Conservation (phyloP, 805 yeast genomes). For the Ogataea zsoltii region DNA sequence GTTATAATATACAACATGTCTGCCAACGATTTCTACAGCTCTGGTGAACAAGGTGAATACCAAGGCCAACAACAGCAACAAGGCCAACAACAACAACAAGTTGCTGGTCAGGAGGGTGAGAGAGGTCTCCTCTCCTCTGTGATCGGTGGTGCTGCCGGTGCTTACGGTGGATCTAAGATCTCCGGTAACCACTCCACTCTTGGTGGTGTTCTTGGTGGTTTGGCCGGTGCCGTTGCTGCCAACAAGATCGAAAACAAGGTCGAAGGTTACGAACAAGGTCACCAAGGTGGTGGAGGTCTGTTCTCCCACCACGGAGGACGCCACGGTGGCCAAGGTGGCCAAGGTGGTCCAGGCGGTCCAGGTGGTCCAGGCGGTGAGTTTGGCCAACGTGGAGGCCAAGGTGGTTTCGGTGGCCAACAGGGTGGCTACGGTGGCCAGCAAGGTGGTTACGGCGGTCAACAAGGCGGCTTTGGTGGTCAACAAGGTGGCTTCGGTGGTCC, state of each 20-base stretch:
- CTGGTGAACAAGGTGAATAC: conserved; percentile 42
- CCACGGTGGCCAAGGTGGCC: conserved; percentile 12
- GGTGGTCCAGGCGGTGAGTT: conserved; percentile 12
- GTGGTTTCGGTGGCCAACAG: conserved; percentile 8
- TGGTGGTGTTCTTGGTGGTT: conserved; percentile 52
- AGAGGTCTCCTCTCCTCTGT: conserved; percentile 47
- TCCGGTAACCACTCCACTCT: conserved; percentile 43
- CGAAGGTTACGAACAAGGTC: conserved; percentile 27
- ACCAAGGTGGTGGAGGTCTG: conserved; percentile 23
- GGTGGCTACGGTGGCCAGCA: conserved; percentile 2
- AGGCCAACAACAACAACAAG: conserved; percentile 34
- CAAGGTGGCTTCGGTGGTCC: conserved; percentile 2
- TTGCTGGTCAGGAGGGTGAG: conserved; percentile 33
- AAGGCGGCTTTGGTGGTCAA: conserved; percentile 4
- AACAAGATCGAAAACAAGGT: conserved; percentile 45
- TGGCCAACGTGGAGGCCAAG: conserved; percentile 13
- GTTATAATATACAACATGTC: conserved; percentile 49
- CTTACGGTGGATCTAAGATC: conserved; percentile 48
- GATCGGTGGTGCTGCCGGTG: conserved; percentile 56
- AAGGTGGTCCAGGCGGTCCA: conserved; percentile 14
- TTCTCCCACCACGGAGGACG: conserved; percentile 6
- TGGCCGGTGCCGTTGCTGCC: conserved; percentile 56
- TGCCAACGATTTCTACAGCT: conserved; percentile 55
- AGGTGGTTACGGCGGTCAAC: conserved; percentile 4
- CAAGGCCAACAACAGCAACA: conserved; percentile 32